These are phyloP conservation scores for Scheffersomyces quercinus DNA, from an alignment of 1,139 yeast species.

Conservation along the genomic window DNA sequence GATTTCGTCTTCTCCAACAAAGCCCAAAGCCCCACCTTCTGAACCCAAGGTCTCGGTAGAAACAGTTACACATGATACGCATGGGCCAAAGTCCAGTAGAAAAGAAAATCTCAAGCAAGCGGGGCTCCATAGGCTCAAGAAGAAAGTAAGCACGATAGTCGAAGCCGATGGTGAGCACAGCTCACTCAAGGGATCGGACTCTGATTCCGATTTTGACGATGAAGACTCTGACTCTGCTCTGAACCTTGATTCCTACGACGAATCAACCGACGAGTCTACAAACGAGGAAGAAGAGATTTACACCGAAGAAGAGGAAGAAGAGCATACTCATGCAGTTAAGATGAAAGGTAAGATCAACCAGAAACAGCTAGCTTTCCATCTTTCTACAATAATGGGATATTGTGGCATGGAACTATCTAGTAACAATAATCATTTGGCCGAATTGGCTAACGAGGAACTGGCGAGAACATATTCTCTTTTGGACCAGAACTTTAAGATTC, in stretches of 20 bases:
- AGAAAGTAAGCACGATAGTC: slow-evolving; percentile 24
- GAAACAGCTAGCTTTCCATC: slow-evolving; percentile 20
- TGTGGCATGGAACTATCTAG: slow-evolving; percentile 26
- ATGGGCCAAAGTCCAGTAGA: too few relatives aligned
- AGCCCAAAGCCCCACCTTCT: too few relatives aligned
- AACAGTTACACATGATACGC: too few relatives aligned
- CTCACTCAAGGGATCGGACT: slow-evolving; percentile 5
- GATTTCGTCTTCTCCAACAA: too few relatives aligned
- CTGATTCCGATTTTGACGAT: slow-evolving; percentile 9
- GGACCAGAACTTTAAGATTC: slow-evolving; percentile 22
- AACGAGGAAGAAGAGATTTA: slow-evolving; percentile 20
- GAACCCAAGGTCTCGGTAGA: too few relatives aligned
- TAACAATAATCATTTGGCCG: slow-evolving; percentile 18
- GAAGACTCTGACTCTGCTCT: slow-evolving; percentile 19
- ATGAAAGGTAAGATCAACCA: slow-evolving; percentile 14
- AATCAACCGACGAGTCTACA: slow-evolving; percentile 29
- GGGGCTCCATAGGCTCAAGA: slow-evolving; percentile 3
- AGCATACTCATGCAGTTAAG: slow-evolving; percentile 30
- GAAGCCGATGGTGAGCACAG: slow-evolving; percentile 13
- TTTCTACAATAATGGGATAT: slow-evolving; percentile 35
- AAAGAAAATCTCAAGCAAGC: too few relatives aligned
- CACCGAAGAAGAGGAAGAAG: slow-evolving; percentile 13
- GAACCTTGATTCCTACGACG: slow-evolving; percentile 14
- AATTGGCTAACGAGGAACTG: slow-evolving; percentile 36
- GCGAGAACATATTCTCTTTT: slow-evolving; percentile 33